Conservation (phyloP, 2,329 filamentous ascomycete genomes). For the Fusarium haematococcum region DNA sequence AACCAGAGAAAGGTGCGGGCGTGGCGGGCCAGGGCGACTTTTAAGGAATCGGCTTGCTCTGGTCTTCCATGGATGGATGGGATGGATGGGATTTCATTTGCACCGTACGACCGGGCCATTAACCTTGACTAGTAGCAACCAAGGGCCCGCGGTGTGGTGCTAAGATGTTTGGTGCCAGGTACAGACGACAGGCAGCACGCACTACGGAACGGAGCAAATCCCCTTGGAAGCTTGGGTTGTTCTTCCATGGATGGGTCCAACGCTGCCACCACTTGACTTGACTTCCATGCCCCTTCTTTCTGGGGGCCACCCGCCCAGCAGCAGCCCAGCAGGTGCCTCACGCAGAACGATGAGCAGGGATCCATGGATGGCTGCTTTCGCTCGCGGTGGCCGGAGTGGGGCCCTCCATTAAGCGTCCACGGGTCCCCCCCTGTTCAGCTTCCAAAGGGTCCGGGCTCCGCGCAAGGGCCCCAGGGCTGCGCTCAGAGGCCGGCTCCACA, state of each 20-base stretch:
- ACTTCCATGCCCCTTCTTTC: slow-evolving; percentile 33
- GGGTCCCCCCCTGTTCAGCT: slow-evolving; percentile 18
- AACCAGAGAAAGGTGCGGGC: slow-evolving; percentile 33
- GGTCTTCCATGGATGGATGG: slow-evolving; percentile 11
- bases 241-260: slow-evolving; percentile 16
- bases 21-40: slow-evolving; percentile 37
- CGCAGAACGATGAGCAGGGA: slow-evolving; percentile 2
- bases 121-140: slow-evolving; percentile 38
- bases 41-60: slow-evolving; percentile 32
- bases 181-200: slow-evolving; percentile 6
- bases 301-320: background rate
- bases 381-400: slow-evolving; percentile 38
- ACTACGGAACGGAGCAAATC: slow-evolving; percentile 26
- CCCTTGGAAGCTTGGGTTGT: slow-evolving; percentile 35
- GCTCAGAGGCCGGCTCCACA: slow-evolving; percentile 20
- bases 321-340: no score
- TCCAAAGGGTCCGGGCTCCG: slow-evolving; percentile 31
- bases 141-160: slow-evolving; percentile 36
- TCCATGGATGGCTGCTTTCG: slow-evolving; percentile 5
- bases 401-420: slow-evolving; percentile 25
- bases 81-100: slow-evolving; percentile 40
- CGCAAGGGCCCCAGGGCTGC: slow-evolving; percentile 29
- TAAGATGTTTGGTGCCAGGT: slow-evolving; percentile 38
- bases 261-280: slow-evolving; percentile 13
- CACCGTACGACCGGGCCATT: slow-evolving; percentile 43